Conservation (phyloP, 148 eudicot genomes). For the Tetragonia tetragonoides region DNA sequence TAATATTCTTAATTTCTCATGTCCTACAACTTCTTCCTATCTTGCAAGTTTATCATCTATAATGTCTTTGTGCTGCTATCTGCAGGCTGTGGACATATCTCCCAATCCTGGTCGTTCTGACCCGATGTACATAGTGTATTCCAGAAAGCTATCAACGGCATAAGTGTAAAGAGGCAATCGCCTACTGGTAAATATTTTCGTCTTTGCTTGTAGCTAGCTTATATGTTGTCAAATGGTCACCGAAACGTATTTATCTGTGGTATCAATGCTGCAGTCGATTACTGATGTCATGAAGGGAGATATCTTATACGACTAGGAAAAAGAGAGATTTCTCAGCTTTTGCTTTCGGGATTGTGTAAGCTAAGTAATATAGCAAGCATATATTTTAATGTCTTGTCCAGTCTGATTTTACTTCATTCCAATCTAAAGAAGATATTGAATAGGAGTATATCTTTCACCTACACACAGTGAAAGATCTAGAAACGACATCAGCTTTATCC, state of each 20-base stretch:
- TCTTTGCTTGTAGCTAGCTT: not conserved
- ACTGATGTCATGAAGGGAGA: not conserved
- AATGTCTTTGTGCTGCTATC: not conserved
- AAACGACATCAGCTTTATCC: no score
- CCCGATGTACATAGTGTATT: constrained; percentile 88
- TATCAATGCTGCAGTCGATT: not conserved
- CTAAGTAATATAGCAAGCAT: no score
- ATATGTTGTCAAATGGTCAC: not conserved
- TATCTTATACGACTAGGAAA: not conserved
- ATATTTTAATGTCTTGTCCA: no score
- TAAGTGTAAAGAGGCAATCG: constrained; percentile 19
- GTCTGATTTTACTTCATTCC: no score
- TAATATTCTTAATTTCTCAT: not conserved
- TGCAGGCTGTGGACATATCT: constrained; percentile 92
- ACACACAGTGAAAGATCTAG: no score
- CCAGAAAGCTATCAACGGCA: constrained; percentile 64
- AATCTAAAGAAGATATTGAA: no score
- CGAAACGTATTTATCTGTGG: not conserved
- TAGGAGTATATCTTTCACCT: no score
- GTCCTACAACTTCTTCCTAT: not conserved
- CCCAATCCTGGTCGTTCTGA: constrained; percentile 95
- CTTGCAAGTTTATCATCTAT: constrained; percentile 3
- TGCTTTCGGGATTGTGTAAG: no score
- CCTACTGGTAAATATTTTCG: not conserved
- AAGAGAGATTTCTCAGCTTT: not conserved